These are phyloP conservation scores for Neurospora sp. DNA, from an alignment of 495 filamentous ascomycete genomes.

Conservation along the genomic window DNA sequence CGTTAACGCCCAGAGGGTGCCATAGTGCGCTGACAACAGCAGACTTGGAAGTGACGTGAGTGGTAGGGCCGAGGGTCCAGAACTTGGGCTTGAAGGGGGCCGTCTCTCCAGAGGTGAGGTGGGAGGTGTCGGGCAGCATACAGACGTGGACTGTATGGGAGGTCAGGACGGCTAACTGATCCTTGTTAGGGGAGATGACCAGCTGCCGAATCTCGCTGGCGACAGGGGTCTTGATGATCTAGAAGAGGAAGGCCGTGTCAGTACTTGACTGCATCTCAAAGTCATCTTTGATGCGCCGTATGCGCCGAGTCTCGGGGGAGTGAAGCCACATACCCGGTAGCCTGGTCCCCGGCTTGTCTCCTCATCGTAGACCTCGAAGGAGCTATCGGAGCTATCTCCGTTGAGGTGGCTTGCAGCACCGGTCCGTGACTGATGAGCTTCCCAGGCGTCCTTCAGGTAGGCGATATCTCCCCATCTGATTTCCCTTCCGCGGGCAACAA, in stretches of 20 bases:
- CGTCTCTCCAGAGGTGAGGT: conserved; percentile 53
- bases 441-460: conserved; percentile 63
- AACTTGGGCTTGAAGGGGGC: conserved; percentile 64
- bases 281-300: neutral
- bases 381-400: conserved; percentile 20
- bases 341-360: conserved; percentile 24
- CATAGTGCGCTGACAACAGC: conserved; percentile 68
- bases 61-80: conserved; percentile 77
- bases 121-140: conserved; percentile 63
- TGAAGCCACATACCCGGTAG: conserved; percentile 34
- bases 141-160: conserved; percentile 76
- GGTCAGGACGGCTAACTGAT: conserved; percentile 72
- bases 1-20: conserved; percentile 72
- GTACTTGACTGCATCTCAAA: neutral
- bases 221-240: conserved; percentile 63
- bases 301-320: neutral
- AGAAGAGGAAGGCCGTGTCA: neutral
- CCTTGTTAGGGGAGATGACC: conserved; percentile 65
- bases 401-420: conserved; percentile 14
- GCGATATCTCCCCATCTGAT: conserved; percentile 78
- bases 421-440: conserved; percentile 19
- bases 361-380: conserved; percentile 23
- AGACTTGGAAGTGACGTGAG: conserved; percentile 73
- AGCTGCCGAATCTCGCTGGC: conserved; percentile 71
- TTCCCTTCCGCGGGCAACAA: conserved; percentile 73